Percentiles rank a stretch among this genome's conserved stretches.
Evolutionary conservation across 2,329 filamentous ascomycete genomes (phyloP).

Genomic region (Beauveria sp.): DNA sequence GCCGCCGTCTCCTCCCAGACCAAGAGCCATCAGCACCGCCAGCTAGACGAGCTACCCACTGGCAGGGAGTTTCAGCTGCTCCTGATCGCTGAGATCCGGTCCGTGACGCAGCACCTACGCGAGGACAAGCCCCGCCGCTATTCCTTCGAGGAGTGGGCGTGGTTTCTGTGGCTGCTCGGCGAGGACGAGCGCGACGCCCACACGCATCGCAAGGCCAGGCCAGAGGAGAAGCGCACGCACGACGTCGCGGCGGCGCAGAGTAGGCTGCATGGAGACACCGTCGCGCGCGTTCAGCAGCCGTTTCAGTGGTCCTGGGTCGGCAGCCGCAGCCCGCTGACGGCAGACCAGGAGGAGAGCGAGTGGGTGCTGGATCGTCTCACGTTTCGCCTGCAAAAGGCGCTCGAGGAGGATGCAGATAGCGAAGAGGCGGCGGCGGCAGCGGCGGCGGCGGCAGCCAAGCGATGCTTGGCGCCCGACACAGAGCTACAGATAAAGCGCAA

Average conservation of each 20-base stretch:
- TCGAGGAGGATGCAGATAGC: conserved; percentile 14
- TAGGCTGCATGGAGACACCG: conserved; percentile 18
- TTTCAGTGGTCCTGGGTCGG: conserved; percentile 66
- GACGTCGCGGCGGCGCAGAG: conserved; percentile 7
- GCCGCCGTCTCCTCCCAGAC: conserved; percentile 1
- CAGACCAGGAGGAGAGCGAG: conserved; percentile 58
- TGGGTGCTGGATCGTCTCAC: conserved; percentile 65
- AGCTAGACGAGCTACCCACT: conserved; percentile 31
- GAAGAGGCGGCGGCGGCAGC: conserved; percentile 12
- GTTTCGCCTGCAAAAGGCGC: conserved; percentile 37
- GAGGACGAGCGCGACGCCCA: conserved; percentile 48
- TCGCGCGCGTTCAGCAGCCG: conserved; percentile 18
- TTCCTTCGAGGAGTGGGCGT: conserved; percentile 77
- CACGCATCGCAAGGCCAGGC: conserved; percentile 38
- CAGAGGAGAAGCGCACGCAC: conserved; percentile 18
- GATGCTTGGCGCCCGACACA: neutral
- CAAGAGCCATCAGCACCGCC: conserved; percentile 26
- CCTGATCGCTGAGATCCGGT: conserved; percentile 64
- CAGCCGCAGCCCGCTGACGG: conserved; percentile 60
- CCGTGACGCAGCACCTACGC: conserved; percentile 54
- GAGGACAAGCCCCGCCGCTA: conserved; percentile 56
- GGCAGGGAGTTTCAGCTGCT: conserved; percentile 51
- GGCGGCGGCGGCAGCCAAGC: neutral
- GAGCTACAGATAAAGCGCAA: neutral
- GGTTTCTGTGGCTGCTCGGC: conserved; percentile 72